These are phyloP conservation scores for slime mould (Dictyostelium discoideum) DNA, from an alignment of 78 protist species.

Conservation along the genomic window dicty_2.7 NC_007088.5:2924001-2924500, in stretches of 20 bases:
- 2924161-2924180: constrained; percentile 66
- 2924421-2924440: constrained; percentile 66
- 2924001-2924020: background rate
- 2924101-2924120: constrained; percentile 66
- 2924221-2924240: constrained; percentile 32
- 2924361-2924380: constrained; percentile 79
- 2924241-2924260: background rate
- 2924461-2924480: constrained; percentile 89
- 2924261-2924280: too few species aligned
- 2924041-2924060: background rate
- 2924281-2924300: background rate
- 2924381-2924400: constrained; percentile 80
- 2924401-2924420: constrained; percentile 86
- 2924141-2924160: constrained; percentile 83
- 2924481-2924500: constrained; percentile 73
- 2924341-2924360: constrained; percentile 88
- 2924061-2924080: background rate
- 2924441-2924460: constrained; percentile 64
- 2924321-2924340: constrained; percentile 89
- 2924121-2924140: constrained; percentile 81
- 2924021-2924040: too few species aligned
- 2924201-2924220: constrained; percentile 82
- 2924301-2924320: constrained; percentile 53
- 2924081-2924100: constrained; percentile 66
- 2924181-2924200: constrained; percentile 70